These are phyloP conservation scores for Leccinum obscurum DNA, from an alignment of 768 basidiomycete species.

Conservation along the genomic window DNA sequence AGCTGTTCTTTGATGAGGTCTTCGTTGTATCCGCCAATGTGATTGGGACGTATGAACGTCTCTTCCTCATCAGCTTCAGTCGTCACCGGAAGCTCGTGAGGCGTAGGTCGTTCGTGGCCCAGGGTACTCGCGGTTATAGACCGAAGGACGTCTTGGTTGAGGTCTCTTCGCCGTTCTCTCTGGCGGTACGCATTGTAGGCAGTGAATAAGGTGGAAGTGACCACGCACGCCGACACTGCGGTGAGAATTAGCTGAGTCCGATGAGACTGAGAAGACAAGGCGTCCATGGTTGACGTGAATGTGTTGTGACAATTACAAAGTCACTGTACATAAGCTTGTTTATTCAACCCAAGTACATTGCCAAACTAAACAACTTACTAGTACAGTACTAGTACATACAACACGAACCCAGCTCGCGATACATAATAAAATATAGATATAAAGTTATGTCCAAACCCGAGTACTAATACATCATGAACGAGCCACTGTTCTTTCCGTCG, in stretches of 20 bases:
- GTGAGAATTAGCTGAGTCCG: slow-evolving; percentile 63
- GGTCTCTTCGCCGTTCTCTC: slow-evolving; percentile 50
- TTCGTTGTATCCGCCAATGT: slow-evolving; percentile 59
- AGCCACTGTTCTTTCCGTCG: slow-evolving; percentile 2
- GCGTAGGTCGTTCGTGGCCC: not conserved
- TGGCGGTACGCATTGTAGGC: slow-evolving; percentile 53
- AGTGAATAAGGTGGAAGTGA: slow-evolving; percentile 60
- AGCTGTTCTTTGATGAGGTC: slow-evolving; percentile 86
- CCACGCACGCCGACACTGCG: slow-evolving; percentile 62
- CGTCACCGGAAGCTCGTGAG: not conserved
- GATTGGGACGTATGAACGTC: slow-evolving; percentile 17
- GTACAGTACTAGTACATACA: not conserved
- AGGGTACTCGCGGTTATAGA: slow-evolving; percentile 40
- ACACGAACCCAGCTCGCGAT: slow-evolving; percentile 14
- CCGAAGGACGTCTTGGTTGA: slow-evolving; percentile 56
- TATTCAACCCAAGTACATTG: not conserved
- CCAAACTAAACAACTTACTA: not conserved
- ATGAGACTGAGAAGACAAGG: slow-evolving; percentile 46
- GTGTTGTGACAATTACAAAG: not conserved
- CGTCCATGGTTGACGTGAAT: slow-evolving; percentile 20
- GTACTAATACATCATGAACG: slow-evolving; percentile 23
- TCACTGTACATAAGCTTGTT: not conserved
- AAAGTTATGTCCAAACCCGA: slow-evolving; percentile 18
- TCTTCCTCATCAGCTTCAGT: slow-evolving; percentile 14
- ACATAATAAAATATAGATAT: slow-evolving; percentile 30